Percentiles rank a stretch among this genome's conserved stretches.
Evolutionary conservation across 2,329 filamentous ascomycete species (phyloP).

Genomic region (Aaosphaeria arxii): DNA sequence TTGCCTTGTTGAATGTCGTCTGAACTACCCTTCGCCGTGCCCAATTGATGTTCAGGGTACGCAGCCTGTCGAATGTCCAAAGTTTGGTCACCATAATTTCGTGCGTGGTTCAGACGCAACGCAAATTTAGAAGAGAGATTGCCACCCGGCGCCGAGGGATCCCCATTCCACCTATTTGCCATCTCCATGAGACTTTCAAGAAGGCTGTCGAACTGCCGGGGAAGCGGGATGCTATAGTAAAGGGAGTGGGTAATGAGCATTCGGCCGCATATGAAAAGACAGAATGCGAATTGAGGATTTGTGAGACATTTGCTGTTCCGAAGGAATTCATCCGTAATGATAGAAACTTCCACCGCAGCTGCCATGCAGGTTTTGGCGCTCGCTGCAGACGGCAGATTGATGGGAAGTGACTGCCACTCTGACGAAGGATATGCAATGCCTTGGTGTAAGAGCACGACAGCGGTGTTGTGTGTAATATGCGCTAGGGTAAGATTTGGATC

Average conservation of each 20-base stretch:
- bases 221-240: background rate
- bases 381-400: slow-evolving; percentile 16
- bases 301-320: slow-evolving; percentile 21
- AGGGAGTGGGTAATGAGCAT: slow-evolving; percentile 17
- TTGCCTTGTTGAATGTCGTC: too few species aligned
- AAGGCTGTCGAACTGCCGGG: too few species aligned
- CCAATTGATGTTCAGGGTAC: too few species aligned
- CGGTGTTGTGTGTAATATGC: slow-evolving; percentile 28
- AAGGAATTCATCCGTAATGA: slow-evolving; percentile 21
- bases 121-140: too few species aligned
- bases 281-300: slow-evolving; percentile 33
- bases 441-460: slow-evolving; percentile 23
- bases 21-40: too few species aligned
- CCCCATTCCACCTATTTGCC: too few species aligned
- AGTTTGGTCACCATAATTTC: too few species aligned
- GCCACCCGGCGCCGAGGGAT: too few species aligned
- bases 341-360: slow-evolving; percentile 19
- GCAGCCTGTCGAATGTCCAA: too few species aligned
- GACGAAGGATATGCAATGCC: slow-evolving; percentile 27
- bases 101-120: too few species aligned
- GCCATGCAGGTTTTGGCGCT: slow-evolving; percentile 22
- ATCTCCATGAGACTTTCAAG: too few species aligned
- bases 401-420: slow-evolving; percentile 20
- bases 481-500: slow-evolving; percentile 26
- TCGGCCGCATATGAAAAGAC: slow-evolving; percentile 26